phyloP scores from a whole-genome alignment of 345 rosid genomes.

The Firmiana major region DNA sequence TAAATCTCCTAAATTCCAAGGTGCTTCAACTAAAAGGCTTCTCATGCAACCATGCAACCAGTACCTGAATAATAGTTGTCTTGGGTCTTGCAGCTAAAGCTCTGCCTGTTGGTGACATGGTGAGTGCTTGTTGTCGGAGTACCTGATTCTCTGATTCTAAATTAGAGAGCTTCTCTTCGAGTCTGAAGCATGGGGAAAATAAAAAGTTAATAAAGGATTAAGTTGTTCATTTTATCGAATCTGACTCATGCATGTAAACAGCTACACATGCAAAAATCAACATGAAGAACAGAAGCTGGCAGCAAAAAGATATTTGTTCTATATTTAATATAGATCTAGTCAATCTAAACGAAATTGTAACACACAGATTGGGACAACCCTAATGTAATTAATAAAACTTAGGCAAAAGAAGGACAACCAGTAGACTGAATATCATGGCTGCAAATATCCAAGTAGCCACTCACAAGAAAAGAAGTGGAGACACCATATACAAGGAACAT shows the following conservation, averaged over 20 bases:
- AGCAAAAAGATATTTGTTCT: background rate
- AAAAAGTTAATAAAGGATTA: background rate
- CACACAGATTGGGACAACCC: background rate
- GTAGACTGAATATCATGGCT: background rate
- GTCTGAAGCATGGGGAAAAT: slow-evolving; percentile 30
- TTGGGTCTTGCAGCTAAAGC: slow-evolving; percentile 55
- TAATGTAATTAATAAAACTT: background rate
- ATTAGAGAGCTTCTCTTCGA: slow-evolving; percentile 75
- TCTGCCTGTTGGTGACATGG: slow-evolving; percentile 75
- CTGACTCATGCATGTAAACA: background rate
- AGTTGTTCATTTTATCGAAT: background rate
- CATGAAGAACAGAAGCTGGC: background rate
- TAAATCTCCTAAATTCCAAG: slow-evolving; percentile 10
- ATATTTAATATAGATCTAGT: background rate
- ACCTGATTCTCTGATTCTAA: slow-evolving; percentile 91
- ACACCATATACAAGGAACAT: background rate
- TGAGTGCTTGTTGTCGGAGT: slow-evolving; percentile 80
- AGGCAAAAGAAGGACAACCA: background rate
- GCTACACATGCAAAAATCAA: background rate
- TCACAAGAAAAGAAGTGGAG: background rate
- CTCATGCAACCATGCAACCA: slow-evolving; percentile 16
- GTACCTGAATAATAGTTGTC: slow-evolving; percentile 67
- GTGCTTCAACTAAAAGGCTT: background rate
- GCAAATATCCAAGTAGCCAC: background rate
- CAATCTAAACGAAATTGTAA: background rate